phyloP scores from a whole-genome alignment of 371 early-diverging fungal genomes.

The Nematocida sp. region DNA sequence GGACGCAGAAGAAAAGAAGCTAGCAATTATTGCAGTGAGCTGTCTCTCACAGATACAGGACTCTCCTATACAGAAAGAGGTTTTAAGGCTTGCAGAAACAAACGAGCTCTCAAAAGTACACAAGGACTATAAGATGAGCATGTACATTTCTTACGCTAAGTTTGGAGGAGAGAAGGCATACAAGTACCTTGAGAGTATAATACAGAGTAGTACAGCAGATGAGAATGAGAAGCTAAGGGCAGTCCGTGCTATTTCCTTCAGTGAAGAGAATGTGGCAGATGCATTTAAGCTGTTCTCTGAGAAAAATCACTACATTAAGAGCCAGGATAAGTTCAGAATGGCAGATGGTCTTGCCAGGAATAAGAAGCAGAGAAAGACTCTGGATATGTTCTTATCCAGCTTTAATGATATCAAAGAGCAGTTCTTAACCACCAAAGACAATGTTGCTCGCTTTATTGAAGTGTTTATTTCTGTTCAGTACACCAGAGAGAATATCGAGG shows the following conservation, averaged over 20 bases:
- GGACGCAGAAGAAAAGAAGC: conserved; percentile 22
- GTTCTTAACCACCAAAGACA: conserved; percentile 10
- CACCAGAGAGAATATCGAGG: conserved; percentile 15
- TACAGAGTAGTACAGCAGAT: not conserved
- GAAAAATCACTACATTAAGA: conserved; percentile 18
- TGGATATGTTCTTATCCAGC: conserved; percentile 20
- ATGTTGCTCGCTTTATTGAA: conserved; percentile 36
- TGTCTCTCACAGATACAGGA: conserved; percentile 19
- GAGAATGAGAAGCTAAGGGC: conserved; percentile 51
- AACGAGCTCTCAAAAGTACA: conserved; percentile 20
- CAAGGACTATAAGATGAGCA: conserved; percentile 33
- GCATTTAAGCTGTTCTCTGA: conserved; percentile 44
- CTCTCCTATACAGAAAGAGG: conserved; percentile 17
- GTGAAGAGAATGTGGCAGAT: conserved; percentile 7
- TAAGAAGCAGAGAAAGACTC: conserved; percentile 32
- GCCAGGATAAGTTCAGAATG: conserved; percentile 57
- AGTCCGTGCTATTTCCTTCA: conserved; percentile 21
- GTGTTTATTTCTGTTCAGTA: conserved; percentile 38
- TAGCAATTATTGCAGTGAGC: conserved; percentile 40
- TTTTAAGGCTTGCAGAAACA: conserved; percentile 1
- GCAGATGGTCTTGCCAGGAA: conserved; percentile 26
- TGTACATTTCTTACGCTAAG: conserved; percentile 45
- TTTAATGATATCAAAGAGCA: conserved; percentile 23
- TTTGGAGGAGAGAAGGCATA: conserved; percentile 46
- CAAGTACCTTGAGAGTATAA: conserved; percentile 13